Percentiles rank a stretch among this genome's conserved stretches.
Evolutionary conservation across 2,329 filamentous ascomycete species (phyloP).

Genomic region (Apiospora rasikravindrae): DNA sequence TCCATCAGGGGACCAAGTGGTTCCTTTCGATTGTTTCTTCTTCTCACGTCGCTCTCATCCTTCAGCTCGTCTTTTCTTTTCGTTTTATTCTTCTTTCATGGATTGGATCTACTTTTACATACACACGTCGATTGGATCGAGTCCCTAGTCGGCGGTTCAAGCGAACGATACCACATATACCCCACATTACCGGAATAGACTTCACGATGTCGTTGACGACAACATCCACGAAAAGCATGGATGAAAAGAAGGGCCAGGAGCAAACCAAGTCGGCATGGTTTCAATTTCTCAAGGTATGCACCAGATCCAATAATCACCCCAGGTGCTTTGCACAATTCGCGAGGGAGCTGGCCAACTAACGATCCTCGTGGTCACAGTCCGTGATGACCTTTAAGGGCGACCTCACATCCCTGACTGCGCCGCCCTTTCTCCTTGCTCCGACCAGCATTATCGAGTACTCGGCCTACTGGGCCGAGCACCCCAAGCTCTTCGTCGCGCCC

Average conservation of each 20-base stretch:
- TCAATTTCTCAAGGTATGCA: slow-evolving; percentile 36
- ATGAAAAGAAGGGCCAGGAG: slow-evolving; percentile 32
- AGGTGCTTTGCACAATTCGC: neutral
- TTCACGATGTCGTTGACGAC: slow-evolving; percentile 10
- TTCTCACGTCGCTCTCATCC: neutral
- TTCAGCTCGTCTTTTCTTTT: neutral
- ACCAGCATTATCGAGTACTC: slow-evolving; percentile 82
- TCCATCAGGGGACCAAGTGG: neutral
- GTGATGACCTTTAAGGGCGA: slow-evolving; percentile 85
- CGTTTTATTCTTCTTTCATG: neutral
- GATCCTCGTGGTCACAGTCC: slow-evolving; percentile 50
- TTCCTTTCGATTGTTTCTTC: neutral
- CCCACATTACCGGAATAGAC: neutral
- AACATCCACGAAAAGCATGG: slow-evolving; percentile 14
- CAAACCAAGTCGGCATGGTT: slow-evolving; percentile 37
- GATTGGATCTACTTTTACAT: neutral
- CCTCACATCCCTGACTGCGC: slow-evolving; percentile 79
- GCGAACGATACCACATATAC: neutral
- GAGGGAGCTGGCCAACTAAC: neutral
- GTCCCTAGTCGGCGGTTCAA: neutral
- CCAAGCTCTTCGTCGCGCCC: slow-evolving; percentile 79
- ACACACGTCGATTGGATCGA: neutral
- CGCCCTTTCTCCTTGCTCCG: slow-evolving; percentile 80
- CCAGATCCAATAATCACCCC: neutral
- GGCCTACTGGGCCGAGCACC: slow-evolving; percentile 83